These are phyloP conservation scores for Luzula sylvatica DNA, from an alignment of 176 grass and related monocot species.

Conservation along the genomic window DNA sequence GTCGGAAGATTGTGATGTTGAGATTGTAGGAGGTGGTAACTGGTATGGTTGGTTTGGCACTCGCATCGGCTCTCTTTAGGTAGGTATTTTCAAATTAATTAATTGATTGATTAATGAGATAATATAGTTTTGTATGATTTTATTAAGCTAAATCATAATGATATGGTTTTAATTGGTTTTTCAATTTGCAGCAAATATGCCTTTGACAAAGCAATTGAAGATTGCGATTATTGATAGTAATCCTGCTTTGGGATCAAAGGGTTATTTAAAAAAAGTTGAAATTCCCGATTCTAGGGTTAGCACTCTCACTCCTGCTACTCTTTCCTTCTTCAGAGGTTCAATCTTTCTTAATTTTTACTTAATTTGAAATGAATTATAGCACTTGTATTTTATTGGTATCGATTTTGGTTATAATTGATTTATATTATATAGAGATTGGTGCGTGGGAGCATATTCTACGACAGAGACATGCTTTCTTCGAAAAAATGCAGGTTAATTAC, in stretches of 20 bases:
- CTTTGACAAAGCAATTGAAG: constrained; percentile 67
- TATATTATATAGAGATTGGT: constrained; percentile 91
- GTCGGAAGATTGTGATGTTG: constrained; percentile 44
- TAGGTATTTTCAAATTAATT: constrained; percentile 44
- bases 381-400: neutral
- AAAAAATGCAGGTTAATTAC: constrained; percentile 77
- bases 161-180: no score
- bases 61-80: constrained; percentile 89
- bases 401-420: constrained; percentile 16
- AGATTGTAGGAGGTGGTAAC: constrained; percentile 87
- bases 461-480: constrained; percentile 92
- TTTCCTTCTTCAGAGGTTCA: constrained; percentile 77
- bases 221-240: constrained; percentile 66
- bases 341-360: neutral
- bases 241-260: constrained; percentile 42
- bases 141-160: no score
- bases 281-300: constrained; percentile 82
- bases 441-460: constrained; percentile 88
- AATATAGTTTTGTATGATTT: no score
- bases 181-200: constrained; percentile 36
- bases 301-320: constrained; percentile 79
- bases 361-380: neutral
- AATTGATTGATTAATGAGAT: no score
- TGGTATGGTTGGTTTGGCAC: constrained; percentile 84
- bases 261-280: constrained; percentile 47